Base-by-base conservation (phyloP, 257 asterid species). In the Schizonepeta tenuifolia region DNA sequence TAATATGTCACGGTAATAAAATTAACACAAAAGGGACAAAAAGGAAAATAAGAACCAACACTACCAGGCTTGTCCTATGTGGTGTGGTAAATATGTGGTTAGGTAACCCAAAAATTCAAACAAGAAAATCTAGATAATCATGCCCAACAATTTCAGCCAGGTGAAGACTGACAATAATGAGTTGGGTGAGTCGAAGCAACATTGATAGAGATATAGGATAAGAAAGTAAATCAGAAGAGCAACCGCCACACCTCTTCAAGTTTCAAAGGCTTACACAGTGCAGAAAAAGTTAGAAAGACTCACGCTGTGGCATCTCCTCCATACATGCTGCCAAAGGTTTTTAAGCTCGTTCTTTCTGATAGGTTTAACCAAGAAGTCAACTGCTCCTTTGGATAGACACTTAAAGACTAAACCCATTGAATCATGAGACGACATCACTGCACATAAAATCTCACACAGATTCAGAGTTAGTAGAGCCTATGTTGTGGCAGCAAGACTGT, bases 391-490 rank as follows among this genome's bases (percentile, higher is more conserved):
- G 53, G 98, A 91, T 76, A 94, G 85, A 78, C 98, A 94, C 87
- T 89, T 89, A 62, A 89, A 84, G 67, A 91, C 98, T 82, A 93
- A 72, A 22, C 91, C 93, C 96, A 91, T 89, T 57, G 97, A 88
- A 86, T 89, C 97, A 73, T 88, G 92, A 73, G 95, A 85, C 68
- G 98, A 93, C 98, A 89, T 93, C 98, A 93, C 98, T 91, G 96
- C 90, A 83, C 58, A 69, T 5, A 71, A 24, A 77, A 76, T 62
- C 65, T 22, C 87, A 79, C 9, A 72, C 58, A 74, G 26, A 38
- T 67, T 77, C 70, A 69, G 69, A 38, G 67, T 63, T 72, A 70
- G 74, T 44, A 51, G 51, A 60, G 79, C 69, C 68, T 59, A 63
- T 68, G 64, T 28, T 21, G 78, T 53, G 28, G 61, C 70, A 38